phyloP scores from a whole-genome alignment of 2,329 filamentous ascomycete genomes.

The Fusarium sp. region DNA sequence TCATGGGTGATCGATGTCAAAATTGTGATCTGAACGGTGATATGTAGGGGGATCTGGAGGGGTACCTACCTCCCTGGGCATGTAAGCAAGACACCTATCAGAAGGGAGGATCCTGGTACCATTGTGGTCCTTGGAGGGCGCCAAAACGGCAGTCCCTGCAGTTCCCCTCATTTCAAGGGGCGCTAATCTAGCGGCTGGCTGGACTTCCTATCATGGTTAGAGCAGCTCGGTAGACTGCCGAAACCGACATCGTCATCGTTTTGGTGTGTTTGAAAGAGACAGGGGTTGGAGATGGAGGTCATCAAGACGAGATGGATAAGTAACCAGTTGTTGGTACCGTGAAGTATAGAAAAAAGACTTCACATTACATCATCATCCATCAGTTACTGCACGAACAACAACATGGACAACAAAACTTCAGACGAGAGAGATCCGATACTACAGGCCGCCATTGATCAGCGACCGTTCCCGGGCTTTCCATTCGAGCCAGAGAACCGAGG shows the following conservation, averaged over 20 bases:
- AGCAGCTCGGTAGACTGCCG: neutral
- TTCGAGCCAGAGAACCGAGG: neutral
- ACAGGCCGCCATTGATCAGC: neutral
- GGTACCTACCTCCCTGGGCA: neutral
- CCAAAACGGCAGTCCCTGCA: neutral
- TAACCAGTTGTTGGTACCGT: neutral
- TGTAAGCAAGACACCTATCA: neutral
- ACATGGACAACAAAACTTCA: neutral
- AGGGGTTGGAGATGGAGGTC: neutral
- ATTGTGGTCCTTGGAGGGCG: too few species aligned
- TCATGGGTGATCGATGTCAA: neutral
- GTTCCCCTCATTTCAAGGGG: neutral
- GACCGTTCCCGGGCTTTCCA: neutral
- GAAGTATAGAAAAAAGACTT: neutral
- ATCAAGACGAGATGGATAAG: neutral
- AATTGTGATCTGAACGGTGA: neutral
- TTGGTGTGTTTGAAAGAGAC: neutral
- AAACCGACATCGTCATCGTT: neutral
- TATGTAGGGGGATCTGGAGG: neutral
- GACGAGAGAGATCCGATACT: neutral
- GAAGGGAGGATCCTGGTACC: neutral
- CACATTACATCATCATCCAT: neutral
- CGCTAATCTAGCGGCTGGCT: neutral
- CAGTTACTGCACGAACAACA: neutral
- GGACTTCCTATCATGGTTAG: neutral